These are phyloP conservation scores for Rosa persica DNA, from an alignment of 306 rosid genomes.

Conservation along the genomic window DNA sequence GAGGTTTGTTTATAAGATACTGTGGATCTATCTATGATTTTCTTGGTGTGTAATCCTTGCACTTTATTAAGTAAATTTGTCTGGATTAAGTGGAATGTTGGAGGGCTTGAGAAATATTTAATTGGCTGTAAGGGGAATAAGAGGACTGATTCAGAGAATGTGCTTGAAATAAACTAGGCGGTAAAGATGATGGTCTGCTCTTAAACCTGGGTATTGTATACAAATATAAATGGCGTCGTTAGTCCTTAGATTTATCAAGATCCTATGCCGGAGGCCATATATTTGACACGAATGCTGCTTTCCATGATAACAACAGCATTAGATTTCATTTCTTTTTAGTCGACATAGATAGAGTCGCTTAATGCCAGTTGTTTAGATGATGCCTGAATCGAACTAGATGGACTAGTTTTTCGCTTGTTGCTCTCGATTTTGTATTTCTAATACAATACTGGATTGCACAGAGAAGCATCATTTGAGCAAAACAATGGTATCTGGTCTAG, in stretches of 20 bases:
- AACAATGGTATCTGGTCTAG: background rate
- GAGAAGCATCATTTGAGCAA: background rate
- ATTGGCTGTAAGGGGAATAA: background rate
- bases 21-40: conserved; percentile 42
- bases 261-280: background rate
- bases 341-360: background rate
- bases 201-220: background rate
- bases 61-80: conserved; percentile 20
- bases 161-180: conserved; percentile 1
- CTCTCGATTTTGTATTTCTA: background rate
- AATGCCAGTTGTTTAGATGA: background rate
- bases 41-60: conserved; percentile 32
- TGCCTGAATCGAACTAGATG: background rate
- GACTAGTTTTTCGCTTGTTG: background rate
- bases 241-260: background rate
- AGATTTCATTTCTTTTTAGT: background rate
- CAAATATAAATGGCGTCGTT: background rate
- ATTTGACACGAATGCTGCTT: background rate
- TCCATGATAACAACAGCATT: background rate
- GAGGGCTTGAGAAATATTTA: background rate
- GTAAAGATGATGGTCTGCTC: background rate
- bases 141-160: background rate
- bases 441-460: background rate
- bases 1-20: conserved; percentile 23
- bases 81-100: conserved; percentile 31